Percentiles rank a stretch among this genome's conserved stretches.
Conservation (phyloP, 164 flowering plant genomes). For the Santalum album region DNA sequence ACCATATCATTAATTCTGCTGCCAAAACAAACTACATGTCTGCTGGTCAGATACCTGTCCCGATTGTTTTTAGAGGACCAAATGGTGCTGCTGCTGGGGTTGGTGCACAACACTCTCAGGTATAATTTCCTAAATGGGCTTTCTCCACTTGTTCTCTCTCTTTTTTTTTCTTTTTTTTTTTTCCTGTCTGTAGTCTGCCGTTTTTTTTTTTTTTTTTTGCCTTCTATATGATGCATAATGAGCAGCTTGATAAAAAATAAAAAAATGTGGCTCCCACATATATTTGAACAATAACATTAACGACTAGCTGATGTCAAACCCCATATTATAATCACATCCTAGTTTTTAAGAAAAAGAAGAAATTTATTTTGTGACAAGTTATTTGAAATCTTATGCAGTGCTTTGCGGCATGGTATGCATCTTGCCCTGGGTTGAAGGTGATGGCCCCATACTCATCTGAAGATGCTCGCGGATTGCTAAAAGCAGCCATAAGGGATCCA, state of each 20-base stretch:
- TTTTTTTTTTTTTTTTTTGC: too few species aligned
- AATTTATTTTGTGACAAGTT: not conserved
- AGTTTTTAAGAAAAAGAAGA: not conserved
- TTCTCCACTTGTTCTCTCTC: not conserved
- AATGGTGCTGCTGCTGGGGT: constrained; percentile 99
- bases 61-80: constrained; percentile 97
- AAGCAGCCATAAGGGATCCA: constrained; percentile 80
- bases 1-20: constrained; percentile 95
- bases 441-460: constrained; percentile 79
- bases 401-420: constrained; percentile 73
- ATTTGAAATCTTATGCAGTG: constrained; percentile 44
- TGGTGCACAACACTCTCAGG: constrained; percentile 99
- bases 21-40: constrained; percentile 97
- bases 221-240: too few species aligned
- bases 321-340: too few species aligned
- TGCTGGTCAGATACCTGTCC: constrained; percentile 77
- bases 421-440: constrained; percentile 79
- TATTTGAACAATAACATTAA: too few species aligned
- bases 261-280: too few species aligned
- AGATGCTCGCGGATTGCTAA: constrained; percentile 83
- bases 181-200: too few species aligned
- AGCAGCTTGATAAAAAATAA: too few species aligned
- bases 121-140: constrained; percentile 9
- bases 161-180: not conserved
- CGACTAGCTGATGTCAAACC: too few species aligned